These are phyloP conservation scores for Amanita inopinata DNA, from an alignment of 768 basidiomycete genomes.

Conservation along the genomic window DNA sequence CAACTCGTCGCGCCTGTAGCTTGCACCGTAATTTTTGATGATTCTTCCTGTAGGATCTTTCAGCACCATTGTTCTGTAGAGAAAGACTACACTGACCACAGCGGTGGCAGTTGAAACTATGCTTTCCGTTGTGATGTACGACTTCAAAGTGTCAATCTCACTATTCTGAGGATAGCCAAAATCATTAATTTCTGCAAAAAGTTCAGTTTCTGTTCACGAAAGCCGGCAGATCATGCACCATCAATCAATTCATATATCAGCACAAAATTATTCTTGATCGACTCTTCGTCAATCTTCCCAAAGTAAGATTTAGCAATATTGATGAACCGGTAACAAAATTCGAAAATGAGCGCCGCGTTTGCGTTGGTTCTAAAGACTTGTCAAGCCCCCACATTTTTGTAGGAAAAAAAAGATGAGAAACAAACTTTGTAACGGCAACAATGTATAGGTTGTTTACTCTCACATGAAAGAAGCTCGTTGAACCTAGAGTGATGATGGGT, in stretches of 20 bases:
- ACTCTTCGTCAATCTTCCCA: conserved; percentile 96
- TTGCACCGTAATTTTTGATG: conserved; percentile 93
- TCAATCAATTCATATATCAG: conserved; percentile 97
- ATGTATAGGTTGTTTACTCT: conserved; percentile 92
- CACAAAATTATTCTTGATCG: conserved; percentile 98
- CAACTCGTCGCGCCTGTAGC: conserved; percentile 96
- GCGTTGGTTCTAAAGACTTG: conserved; percentile 87
- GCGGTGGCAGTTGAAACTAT: conserved; percentile 81
- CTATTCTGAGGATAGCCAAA: conserved; percentile 99
- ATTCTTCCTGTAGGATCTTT: conserved; percentile 65
- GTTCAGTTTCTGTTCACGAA: not conserved
- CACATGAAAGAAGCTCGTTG: conserved; percentile 98
- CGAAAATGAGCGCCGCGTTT: conserved; percentile 95
- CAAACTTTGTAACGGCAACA: conserved; percentile 91
- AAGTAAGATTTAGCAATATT: conserved; percentile 93
- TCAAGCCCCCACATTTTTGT: not conserved
- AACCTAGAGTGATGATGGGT: conserved; percentile 94
- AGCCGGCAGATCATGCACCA: conserved; percentile 43
- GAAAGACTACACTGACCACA: conserved; percentile 40
- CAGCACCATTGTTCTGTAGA: not conserved
- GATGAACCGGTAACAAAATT: conserved; percentile 95
- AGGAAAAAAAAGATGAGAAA: conserved; percentile 2
- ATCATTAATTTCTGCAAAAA: conserved; percentile 75
- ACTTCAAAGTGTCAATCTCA: conserved; percentile 94
- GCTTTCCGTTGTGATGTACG: conserved; percentile 97